Base-by-base conservation (phyloP, 2,329 filamentous ascomycete genomes). In the Aschersonia sp. region DNA sequence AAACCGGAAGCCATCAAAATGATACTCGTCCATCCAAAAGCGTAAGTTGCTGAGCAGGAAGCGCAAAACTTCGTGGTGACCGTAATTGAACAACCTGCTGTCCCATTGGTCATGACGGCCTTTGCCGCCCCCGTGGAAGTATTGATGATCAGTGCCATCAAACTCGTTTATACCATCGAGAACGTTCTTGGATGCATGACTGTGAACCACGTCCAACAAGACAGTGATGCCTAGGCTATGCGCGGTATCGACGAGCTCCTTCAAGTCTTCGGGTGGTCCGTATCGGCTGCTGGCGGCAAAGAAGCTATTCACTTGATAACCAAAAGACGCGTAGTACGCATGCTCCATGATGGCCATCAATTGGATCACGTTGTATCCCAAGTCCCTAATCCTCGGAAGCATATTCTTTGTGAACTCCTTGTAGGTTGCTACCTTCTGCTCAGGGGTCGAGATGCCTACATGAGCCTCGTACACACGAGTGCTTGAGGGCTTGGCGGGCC, bases 291-390 rank as follows among this genome's bases (percentile, higher is more conserved):
- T 96, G 9, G 91, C 89, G 31, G 92, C 92, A 59, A 97, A 98
- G 73, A 98, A 98, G 66, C 85, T 96, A 72, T 97, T 98, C 68
- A 98, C 80, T 66, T 98, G 92, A 65, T 98, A 98, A 44, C 92
- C 92, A 59, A 98, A 98, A 61, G 91, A 97, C 58, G 92, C 92
- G 64, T 98, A 98, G 73, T 98, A 98, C 45, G 92, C 92, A 67
- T 98, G 92, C 63, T 98, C 92, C 91, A 98, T 98, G 61, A 98
- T 76, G 44, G 92, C 92, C 92, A 98, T 98, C 53, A 98, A 74
- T 64, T 98, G 92, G 56, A 98, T 97, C 48, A 89, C 85, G 62
- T 98, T 97, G 72, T 98, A 98, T 41, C 91, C 92, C 43, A 97
- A 73, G 53, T 80, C 72, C 61, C 89, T 84, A 68, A 98, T 97